Evolutionary conservation across 2,329 filamentous ascomycete species (phyloP).

Genomic region (Coniochaeta ligniaria): DNA sequence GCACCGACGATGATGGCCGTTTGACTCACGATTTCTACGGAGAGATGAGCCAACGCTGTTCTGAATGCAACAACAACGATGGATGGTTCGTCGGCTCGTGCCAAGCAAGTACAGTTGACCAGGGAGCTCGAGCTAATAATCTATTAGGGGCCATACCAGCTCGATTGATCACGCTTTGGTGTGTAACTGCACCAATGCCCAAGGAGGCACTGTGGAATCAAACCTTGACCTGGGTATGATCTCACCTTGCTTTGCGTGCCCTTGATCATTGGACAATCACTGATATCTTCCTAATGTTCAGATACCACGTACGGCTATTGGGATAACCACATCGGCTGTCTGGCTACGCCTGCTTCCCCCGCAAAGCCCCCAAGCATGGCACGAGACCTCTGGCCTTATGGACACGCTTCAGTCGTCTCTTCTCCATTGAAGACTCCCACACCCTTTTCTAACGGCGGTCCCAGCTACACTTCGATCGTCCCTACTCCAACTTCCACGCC

Average conservation of each 20-base stretch:
- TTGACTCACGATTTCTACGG: background rate
- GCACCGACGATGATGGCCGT: background rate
- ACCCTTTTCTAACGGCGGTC: background rate
- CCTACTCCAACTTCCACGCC: background rate
- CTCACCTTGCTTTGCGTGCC: background rate
- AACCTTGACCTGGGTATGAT: background rate
- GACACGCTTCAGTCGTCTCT: background rate
- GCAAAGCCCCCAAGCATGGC: background rate
- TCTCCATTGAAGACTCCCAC: no score
- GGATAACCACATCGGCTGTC: background rate
- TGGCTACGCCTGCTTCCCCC: background rate
- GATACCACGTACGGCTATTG: background rate
- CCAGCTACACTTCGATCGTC: no score
- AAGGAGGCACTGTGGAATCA: background rate
- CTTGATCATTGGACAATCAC: background rate
- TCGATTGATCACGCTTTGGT: background rate
- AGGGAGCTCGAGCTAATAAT: background rate
- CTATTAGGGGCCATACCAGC: background rate
- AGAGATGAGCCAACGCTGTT: background rate
- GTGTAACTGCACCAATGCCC: background rate
- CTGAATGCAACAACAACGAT: background rate
- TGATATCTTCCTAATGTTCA: background rate
- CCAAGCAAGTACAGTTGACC: background rate
- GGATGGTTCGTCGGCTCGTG: no score
- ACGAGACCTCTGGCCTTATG: background rate